phyloP scores from a whole-genome alignment of 2,329 filamentous ascomycete species.

The Alternaria conjuncta region DNA sequence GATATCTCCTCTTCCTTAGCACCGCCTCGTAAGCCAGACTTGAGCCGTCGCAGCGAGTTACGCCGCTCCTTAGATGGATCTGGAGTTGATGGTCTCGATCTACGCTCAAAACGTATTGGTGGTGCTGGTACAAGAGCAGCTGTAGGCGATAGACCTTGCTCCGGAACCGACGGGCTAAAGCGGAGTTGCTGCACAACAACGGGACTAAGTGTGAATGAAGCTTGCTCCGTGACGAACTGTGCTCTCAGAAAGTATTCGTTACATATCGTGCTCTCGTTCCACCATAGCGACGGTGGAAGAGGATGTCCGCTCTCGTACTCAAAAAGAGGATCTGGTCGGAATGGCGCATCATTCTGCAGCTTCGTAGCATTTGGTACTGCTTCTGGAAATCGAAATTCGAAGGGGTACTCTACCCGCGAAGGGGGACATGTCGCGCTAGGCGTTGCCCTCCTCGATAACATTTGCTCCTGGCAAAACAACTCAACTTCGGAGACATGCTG shows the following conservation, averaged over 20 bases:
- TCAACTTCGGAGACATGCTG: conserved; percentile 18
- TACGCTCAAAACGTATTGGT: conserved; percentile 20
- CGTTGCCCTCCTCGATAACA: conserved; percentile 4
- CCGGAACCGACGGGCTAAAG: conserved; percentile 25
- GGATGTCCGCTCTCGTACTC: conserved; percentile 18
- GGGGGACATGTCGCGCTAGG: conserved; percentile 23
- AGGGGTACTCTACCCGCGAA: conserved; percentile 25
- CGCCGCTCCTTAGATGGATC: conserved; percentile 9
- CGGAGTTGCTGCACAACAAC: conserved; percentile 24
- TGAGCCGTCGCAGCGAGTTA: conserved; percentile 13
- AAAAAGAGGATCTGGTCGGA: conserved; percentile 12
- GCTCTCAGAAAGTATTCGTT: conserved; percentile 31
- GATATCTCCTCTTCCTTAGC: conserved; percentile 13
- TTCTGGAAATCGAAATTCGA: conserved; percentile 32
- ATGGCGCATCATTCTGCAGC: conserved; percentile 13
- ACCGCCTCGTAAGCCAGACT: conserved; percentile 8
- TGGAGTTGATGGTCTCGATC: conserved; percentile 17
- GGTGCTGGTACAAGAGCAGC: conserved; percentile 5
- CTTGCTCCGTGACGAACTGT: conserved; percentile 15
- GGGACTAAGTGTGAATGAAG: conserved; percentile 21
- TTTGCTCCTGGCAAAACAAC: conserved; percentile 20
- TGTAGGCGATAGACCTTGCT: conserved; percentile 2
- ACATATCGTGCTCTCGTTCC: conserved; percentile 19
- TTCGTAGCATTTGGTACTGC: conserved; percentile 16
- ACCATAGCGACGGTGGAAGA: conserved; percentile 28